Evolutionary conservation across 306 rosid genomes (phyloP).

Genomic region (Morella rubra): DNA sequence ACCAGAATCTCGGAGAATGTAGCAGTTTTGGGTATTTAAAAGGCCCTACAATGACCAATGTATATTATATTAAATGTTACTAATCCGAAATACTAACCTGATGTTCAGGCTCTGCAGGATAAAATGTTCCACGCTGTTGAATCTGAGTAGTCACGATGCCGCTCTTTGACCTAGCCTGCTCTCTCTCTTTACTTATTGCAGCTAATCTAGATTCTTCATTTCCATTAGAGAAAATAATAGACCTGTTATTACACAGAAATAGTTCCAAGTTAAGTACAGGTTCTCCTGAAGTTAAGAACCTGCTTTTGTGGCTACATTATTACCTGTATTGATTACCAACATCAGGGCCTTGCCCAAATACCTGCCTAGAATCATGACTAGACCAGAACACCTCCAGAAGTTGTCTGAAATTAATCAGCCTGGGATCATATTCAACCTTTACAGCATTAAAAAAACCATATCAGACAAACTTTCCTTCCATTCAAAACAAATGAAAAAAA

Average conservation of each 20-base stretch:
- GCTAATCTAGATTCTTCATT: slow-evolving; percentile 84
- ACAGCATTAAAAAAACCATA: slow-evolving; percentile 11
- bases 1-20: slow-evolving; percentile 3
- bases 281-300: slow-evolving; percentile 7
- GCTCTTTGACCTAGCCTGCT: slow-evolving; percentile 71
- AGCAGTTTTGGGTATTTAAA: not conserved
- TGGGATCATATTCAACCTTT: slow-evolving; percentile 87
- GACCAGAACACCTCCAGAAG: slow-evolving; percentile 86
- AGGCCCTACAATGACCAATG: slow-evolving; percentile 6
- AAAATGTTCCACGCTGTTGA: slow-evolving; percentile 64
- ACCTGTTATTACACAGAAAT: slow-evolving; percentile 44
- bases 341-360: slow-evolving; percentile 98
- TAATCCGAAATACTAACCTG: slow-evolving; percentile 54
- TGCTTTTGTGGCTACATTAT: slow-evolving; percentile 13
- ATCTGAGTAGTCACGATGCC: slow-evolving; percentile 83
- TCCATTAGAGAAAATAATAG: slow-evolving; percentile 78
- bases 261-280: slow-evolving; percentile 9
- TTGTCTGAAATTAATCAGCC: slow-evolving; percentile 55
- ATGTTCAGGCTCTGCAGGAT: slow-evolving; percentile 87
- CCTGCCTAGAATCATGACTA: slow-evolving; percentile 90
- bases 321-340: slow-evolving; percentile 94
- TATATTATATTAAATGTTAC: slow-evolving; percentile 4
- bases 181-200: slow-evolving; percentile 73
- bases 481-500: not conserved
- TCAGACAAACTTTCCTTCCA: not conserved